Evolutionary conservation across 2,329 filamentous ascomycete species (phyloP).

Genomic region (Stachybotrys chlorohalonatus): DNA sequence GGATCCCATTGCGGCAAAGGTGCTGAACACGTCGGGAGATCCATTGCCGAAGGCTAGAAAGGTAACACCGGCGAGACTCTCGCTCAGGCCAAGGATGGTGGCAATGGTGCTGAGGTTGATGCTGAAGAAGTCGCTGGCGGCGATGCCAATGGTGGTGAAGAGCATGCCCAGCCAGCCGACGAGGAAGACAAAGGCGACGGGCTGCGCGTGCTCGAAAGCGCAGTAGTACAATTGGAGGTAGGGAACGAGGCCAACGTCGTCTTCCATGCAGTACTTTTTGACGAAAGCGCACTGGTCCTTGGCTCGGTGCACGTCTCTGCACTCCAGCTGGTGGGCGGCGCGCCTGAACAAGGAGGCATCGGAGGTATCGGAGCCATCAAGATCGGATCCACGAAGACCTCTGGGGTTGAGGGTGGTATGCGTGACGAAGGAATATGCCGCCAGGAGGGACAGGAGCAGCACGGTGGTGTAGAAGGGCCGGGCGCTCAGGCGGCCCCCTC

Average conservation of each 20-base stretch:
- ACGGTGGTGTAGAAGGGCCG: conserved; percentile 42
- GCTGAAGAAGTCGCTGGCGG: conserved; percentile 97
- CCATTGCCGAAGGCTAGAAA: conserved; percentile 97
- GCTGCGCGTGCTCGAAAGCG: conserved; percentile 55
- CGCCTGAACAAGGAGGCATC: conserved; percentile 14
- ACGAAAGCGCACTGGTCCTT: conserved; percentile 83
- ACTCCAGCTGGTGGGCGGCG: conserved; percentile 40
- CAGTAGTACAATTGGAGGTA: conserved; percentile 94
- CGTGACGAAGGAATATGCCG: conserved; percentile 33
- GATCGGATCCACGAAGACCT: background rate
- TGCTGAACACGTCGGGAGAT: conserved; percentile 96
- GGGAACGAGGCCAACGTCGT: conserved; percentile 81
- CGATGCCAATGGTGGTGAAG: conserved; percentile 95
- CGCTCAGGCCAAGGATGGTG: conserved; percentile 80
- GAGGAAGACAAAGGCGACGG: conserved; percentile 70
- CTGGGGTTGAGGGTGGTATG: conserved; percentile 8
- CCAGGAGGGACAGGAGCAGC: conserved; percentile 35
- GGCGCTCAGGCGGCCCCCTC: conserved; percentile 29
- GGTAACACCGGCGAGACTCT: conserved; percentile 92
- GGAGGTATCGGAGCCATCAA: conserved; percentile 2
- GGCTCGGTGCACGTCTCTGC: conserved; percentile 68
- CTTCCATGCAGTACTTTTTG: conserved; percentile 70
- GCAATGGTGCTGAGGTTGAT: conserved; percentile 93
- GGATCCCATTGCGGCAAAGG: conserved; percentile 94
- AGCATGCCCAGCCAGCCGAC: conserved; percentile 78